Percentiles rank a stretch among this genome's conserved stretches.
These are phyloP conservation scores for Globisporangium canariense DNA, from an alignment of 352 stramenopile genomes.

Conservation along the genomic window DNA sequence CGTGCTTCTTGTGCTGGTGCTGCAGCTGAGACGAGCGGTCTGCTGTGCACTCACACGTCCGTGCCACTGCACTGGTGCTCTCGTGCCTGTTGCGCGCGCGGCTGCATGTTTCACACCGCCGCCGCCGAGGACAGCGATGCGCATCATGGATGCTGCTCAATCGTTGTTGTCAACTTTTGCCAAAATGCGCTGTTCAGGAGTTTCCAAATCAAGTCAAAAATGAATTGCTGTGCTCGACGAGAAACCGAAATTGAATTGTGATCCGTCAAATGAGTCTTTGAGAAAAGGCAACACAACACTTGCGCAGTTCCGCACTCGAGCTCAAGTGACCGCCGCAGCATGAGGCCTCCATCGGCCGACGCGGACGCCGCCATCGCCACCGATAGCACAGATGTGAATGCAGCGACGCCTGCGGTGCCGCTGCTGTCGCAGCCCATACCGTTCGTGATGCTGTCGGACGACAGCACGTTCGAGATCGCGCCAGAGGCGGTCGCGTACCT, in stretches of 20 bases:
- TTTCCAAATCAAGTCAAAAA: not conserved
- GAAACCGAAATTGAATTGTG: conserved; percentile 1
- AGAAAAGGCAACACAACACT: conserved; percentile 9
- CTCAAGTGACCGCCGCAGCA: conserved; percentile 2
- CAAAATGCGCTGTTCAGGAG: not conserved
- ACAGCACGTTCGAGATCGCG: conserved; percentile 59
- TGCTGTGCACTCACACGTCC: conserved; percentile 5
- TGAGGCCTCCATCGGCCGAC: conserved; percentile 1
- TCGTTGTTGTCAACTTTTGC: not conserved
- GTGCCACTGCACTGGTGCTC: not conserved
- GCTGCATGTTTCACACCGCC: not conserved
- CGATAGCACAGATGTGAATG: not conserved
- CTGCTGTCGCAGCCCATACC: conserved; percentile 36
- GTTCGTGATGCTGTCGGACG: conserved; percentile 70
- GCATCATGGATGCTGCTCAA: conserved; percentile 6
- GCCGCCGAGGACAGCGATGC: not conserved
- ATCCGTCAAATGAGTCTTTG: not conserved
- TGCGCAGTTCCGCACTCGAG: not conserved
- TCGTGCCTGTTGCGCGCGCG: not conserved
- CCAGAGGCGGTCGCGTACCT: conserved; percentile 61
- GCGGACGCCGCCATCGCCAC: not conserved
- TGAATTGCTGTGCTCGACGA: not conserved
- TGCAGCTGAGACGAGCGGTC: not conserved
- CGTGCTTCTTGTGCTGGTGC: not conserved
- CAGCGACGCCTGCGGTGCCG: not conserved